Percentiles rank a stretch among this genome's conserved stretches.
These are phyloP conservation scores for Lodderomyces parapsilosis DNA, from an alignment of 1,139 yeast genomes.

Conservation along the genomic window DNA sequence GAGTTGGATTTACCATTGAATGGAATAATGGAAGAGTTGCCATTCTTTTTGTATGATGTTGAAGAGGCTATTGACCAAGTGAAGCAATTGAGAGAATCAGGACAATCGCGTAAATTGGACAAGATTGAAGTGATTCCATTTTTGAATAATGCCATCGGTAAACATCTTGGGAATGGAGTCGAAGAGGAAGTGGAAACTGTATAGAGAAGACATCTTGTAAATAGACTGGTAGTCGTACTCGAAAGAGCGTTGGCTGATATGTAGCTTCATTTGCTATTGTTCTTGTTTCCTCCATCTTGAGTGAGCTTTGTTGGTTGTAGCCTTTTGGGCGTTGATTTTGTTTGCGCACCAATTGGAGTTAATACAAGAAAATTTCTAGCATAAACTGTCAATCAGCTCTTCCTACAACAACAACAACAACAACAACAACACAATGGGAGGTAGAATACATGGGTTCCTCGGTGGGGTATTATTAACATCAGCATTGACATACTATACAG, in stretches of 20 bases:
- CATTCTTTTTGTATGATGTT: constrained; percentile 42
- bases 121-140: constrained; percentile 45
- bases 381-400: neutral
- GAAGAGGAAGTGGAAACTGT: neutral
- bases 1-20: constrained; percentile 31
- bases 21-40: constrained; percentile 43
- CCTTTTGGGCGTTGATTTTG: too few relatives aligned
- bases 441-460: constrained; percentile 69
- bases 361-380: neutral
- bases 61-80: constrained; percentile 59
- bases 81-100: constrained; percentile 36
- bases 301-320: too few relatives aligned
- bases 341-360: constrained; percentile 2
- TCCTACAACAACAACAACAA: neutral
- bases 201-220: neutral
- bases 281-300: too few relatives aligned
- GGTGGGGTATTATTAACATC: constrained; percentile 69
- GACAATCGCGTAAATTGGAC: constrained; percentile 27
- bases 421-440: constrained; percentile 41
- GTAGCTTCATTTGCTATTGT: too few relatives aligned
- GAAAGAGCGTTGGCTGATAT: too few relatives aligned
- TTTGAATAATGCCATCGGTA: constrained; percentile 33
- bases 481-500: constrained; percentile 63
- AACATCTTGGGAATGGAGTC: constrained; percentile 14
- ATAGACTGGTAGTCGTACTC: too few relatives aligned